These are phyloP conservation scores for Debaryomyces udenii DNA, from an alignment of 1,139 yeast species.

Conservation along the genomic window DNA sequence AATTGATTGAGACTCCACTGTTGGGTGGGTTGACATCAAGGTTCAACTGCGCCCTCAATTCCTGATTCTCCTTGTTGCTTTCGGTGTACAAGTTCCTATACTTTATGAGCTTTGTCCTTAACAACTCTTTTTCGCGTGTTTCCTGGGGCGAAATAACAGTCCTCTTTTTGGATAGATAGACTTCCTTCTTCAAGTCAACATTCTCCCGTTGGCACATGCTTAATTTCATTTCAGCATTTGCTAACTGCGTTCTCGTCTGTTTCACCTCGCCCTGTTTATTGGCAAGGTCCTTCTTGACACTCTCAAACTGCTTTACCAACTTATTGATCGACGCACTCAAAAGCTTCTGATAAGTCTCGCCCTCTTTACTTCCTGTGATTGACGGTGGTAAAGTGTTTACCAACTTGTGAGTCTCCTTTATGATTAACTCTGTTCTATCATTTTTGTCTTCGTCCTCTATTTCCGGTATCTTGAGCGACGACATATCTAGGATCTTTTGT, in stretches of 20 bases:
- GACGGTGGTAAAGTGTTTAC: slow-evolving; percentile 28
- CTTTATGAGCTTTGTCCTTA: slow-evolving; percentile 38
- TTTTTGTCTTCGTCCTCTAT: slow-evolving; percentile 13
- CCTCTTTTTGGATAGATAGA: slow-evolving; percentile 16
- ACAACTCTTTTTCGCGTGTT: slow-evolving; percentile 32
- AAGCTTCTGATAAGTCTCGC: slow-evolving; percentile 28
- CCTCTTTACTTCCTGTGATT: slow-evolving; percentile 26
- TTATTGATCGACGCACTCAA: slow-evolving; percentile 28
- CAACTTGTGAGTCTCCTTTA: slow-evolving; percentile 34
- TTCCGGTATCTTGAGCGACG: slow-evolving; percentile 15
- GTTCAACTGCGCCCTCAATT: slow-evolving; percentile 4
- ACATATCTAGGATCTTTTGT: slow-evolving; percentile 11
- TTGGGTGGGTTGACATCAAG: background rate
- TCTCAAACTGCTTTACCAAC: slow-evolving; percentile 26
- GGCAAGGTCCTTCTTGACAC: slow-evolving; percentile 19
- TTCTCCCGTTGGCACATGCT: slow-evolving; percentile 21
- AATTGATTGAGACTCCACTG: no score
- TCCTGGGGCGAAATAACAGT: slow-evolving; percentile 18
- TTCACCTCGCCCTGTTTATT: slow-evolving; percentile 4
- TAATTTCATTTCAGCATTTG: slow-evolving; percentile 14
- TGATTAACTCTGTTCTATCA: slow-evolving; percentile 28
- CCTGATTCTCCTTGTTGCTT: slow-evolving; percentile 13
- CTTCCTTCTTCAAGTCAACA: slow-evolving; percentile 18
- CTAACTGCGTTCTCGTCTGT: slow-evolving; percentile 6
- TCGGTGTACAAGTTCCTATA: slow-evolving; percentile 36